Conservation (phyloP, 441 rosid genomes). For the Eutrema salsugineum region DNA sequence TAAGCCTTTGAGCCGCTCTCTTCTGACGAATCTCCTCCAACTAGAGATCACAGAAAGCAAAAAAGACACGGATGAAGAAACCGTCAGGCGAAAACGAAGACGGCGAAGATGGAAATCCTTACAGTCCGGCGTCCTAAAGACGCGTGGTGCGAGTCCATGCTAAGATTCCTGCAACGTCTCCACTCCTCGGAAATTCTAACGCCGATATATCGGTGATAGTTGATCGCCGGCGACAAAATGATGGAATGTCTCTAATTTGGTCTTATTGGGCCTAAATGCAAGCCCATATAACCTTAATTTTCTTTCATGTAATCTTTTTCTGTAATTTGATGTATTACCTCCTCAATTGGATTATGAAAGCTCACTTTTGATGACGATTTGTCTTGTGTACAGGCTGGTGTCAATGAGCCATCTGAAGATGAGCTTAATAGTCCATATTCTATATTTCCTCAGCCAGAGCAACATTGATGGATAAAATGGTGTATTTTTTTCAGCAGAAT, state of each 20-base stretch:
- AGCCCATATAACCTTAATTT: no score
- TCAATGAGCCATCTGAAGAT: conserved; percentile 54
- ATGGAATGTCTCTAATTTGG: neutral
- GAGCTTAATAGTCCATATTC: conserved; percentile 83
- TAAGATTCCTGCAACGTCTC: neutral
- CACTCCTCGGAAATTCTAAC: neutral
- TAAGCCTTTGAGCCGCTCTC: conserved; percentile 87
- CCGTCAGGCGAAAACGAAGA: neutral
- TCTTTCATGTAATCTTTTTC: no score
- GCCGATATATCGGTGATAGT: conserved; percentile 5
- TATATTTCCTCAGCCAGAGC: conserved; percentile 74
- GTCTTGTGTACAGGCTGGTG: no score
- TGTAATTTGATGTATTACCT: no score
- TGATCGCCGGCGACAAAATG: conserved; percentile 19
- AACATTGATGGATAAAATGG: conserved; percentile 6
- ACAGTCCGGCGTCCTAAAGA: conserved; percentile 96
- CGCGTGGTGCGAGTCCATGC: conserved; percentile 75
- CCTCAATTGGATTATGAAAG: no score
- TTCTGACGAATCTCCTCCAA: conserved; percentile 92
- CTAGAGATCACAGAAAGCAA: conserved; percentile 32
- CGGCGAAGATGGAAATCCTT: neutral
- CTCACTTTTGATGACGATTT: no score
- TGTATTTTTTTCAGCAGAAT: no score
- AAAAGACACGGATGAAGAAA: neutral
- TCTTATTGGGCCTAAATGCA: neutral